Evolutionary conservation across 2,329 filamentous ascomycete species (phyloP), one percentile per base, ranked within the genome.

Genomic region (Aspergillus sojae): DNA sequence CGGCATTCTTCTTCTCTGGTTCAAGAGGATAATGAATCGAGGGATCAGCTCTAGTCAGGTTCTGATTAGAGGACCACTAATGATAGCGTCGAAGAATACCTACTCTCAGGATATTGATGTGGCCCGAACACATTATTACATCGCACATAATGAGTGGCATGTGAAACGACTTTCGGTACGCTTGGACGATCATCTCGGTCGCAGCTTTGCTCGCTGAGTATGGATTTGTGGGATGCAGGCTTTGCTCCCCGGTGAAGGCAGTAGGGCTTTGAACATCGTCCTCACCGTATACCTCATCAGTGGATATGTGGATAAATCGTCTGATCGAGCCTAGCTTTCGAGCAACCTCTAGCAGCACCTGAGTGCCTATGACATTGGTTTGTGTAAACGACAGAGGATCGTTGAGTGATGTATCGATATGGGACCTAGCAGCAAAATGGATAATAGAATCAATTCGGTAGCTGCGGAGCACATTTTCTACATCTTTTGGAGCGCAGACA

Each of bases 71-170:
- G 11, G 32, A 19, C 19, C 1, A 16, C 9, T 28, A 28, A 12
- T 34, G 2, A 41, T 10, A n/a, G 7, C 21, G 21, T 3, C n/a
- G n/a, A 32, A 46, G 19, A 28, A 28, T 28, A 78, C 89, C 77
- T 80, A 93, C 91, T 93, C 91, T 93, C 91, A 0, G 91, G 91
- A 74, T 90, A 93, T 75, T 94, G 91, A 74, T 93, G 91, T 30
- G 91, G 92, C 0, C 92, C 91, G 72, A 93, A 94, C 36, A 94
- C 91, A 72, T 94, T 94, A 81, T 94, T 94, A 75, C 90, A 90
- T 58, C 91, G 85, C 30, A 94, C 89, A 94, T 91, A 67, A 94
- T 92, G 58, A 88, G 87, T 1, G 91, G 91, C 19, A 95, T 83
- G 76, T 91, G 91, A 82, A 93, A 94, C 77, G 89, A 92, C 80